phyloP scores from a whole-genome alignment of 2,329 filamentous ascomycete species.

The Ophiocordyceps robertsii region DNA sequence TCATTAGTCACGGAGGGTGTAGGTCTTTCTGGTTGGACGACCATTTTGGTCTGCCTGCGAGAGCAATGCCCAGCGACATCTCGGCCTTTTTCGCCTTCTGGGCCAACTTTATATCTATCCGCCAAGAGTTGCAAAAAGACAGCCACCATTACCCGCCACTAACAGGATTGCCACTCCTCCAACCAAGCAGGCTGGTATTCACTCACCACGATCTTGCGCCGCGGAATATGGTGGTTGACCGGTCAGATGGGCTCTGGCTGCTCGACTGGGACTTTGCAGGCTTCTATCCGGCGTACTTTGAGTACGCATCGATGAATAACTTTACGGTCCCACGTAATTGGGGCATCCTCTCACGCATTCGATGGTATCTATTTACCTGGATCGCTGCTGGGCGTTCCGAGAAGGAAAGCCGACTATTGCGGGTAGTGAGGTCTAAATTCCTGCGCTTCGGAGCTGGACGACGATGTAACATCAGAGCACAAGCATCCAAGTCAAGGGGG shows the following conservation, averaged over 20 bases:
- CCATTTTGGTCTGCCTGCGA: slow-evolving; percentile 3
- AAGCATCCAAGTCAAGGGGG: too few species aligned
- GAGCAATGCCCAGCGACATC: slow-evolving; percentile 2
- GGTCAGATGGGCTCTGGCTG: slow-evolving; percentile 3
- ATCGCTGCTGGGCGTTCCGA: slow-evolving; percentile 4
- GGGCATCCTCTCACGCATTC: slow-evolving; percentile 3
- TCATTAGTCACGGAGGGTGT: slow-evolving; percentile 5
- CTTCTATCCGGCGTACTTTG: slow-evolving; percentile 7
- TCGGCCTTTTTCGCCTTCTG: slow-evolving; percentile 6
- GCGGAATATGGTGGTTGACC: slow-evolving; percentile 7
- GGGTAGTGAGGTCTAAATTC: slow-evolving; percentile 4
- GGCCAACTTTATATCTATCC: slow-evolving; percentile 3
- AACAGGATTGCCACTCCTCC: too few species aligned
- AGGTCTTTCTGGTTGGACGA: slow-evolving; percentile 4
- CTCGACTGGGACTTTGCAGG: slow-evolving; percentile 7
- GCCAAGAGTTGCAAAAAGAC: slow-evolving; percentile 4
- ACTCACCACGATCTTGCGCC: slow-evolving; percentile 7
- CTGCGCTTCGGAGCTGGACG: slow-evolving; percentile 2
- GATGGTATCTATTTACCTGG: slow-evolving; percentile 7
- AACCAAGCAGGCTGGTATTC: neutral
- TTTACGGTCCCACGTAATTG: slow-evolving; percentile 3
- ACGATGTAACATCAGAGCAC: too few species aligned
- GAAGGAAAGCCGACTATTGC: slow-evolving; percentile 2
- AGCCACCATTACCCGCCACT: too few species aligned
- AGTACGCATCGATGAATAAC: slow-evolving; percentile 7